phyloP scores from a whole-genome alignment of 169 alveolate species.

The Plasmodium reichenowi region DNA sequence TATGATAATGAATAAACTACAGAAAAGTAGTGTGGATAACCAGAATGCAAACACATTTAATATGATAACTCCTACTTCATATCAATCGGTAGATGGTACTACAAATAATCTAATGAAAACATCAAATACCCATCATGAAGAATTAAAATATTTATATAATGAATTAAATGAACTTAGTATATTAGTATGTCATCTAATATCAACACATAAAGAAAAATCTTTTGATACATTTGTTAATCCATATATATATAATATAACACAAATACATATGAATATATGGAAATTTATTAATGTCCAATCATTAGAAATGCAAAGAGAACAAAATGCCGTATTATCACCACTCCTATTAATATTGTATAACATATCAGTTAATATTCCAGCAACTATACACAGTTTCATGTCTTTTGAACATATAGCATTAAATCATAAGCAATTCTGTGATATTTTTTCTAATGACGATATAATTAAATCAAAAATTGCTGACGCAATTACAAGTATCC shows the following conservation, averaged over 20 bases:
- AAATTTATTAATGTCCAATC: constrained; percentile 71
- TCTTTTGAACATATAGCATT: constrained; percentile 50
- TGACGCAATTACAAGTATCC: constrained; percentile 64
- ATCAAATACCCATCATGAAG: constrained; percentile 28
- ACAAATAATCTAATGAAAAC: not conserved
- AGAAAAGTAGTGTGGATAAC: constrained; percentile 2
- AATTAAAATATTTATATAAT: constrained; percentile 56
- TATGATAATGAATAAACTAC: constrained; percentile 55
- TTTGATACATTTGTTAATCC: constrained; percentile 64
- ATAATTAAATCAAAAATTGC: constrained; percentile 41
- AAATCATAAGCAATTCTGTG: constrained; percentile 69
- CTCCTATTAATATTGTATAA: constrained; percentile 36
- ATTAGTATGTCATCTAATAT: constrained; percentile 69
- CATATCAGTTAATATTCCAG: constrained; percentile 64
- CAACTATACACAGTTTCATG: constrained; percentile 47
- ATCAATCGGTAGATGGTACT: not conserved
- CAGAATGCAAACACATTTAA: not conserved
- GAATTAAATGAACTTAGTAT: constrained; percentile 64
- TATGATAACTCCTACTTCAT: constrained; percentile 63
- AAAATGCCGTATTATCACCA: constrained; percentile 66
- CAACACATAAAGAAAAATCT: constrained; percentile 67
- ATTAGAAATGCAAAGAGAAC: constrained; percentile 76
- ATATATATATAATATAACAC: constrained; percentile 64
- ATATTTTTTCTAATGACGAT: constrained; percentile 46
- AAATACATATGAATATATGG: constrained; percentile 55